These are phyloP conservation scores for Ammopiptanthus mongolicus DNA, from an alignment of 306 rosid genomes.

Conservation along the genomic window DNA sequence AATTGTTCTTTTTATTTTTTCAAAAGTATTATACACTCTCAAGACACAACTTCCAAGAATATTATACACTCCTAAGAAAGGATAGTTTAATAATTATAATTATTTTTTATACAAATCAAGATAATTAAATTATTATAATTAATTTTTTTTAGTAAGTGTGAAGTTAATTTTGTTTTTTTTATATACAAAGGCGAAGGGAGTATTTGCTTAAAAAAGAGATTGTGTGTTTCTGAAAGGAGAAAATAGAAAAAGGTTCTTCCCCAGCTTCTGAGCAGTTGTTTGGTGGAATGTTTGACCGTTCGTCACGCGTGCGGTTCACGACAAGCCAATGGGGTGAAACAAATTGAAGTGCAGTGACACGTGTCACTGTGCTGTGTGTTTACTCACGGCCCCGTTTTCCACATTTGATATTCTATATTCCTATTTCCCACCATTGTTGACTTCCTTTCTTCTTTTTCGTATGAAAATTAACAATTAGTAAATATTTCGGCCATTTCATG, in stretches of 20 bases:
- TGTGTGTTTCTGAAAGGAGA: not conserved
- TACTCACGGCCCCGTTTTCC: constrained; percentile 49
- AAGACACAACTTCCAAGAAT: no score
- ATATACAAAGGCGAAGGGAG: no score
- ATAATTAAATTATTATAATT: no score
- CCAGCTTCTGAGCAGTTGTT: constrained; percentile 2
- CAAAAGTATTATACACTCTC: no score
- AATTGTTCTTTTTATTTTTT: no score
- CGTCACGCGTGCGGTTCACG: constrained; percentile 81
- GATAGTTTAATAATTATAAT: no score
- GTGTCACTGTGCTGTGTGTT: constrained; percentile 26
- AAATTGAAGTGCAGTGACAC: constrained; percentile 29
- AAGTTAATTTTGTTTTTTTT: no score
- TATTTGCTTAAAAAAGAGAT: not conserved
- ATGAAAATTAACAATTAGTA: not conserved
- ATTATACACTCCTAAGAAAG: no score
- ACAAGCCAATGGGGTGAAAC: constrained; percentile 35
- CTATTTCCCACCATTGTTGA: constrained; percentile 20
- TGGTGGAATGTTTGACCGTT: constrained; percentile 53
- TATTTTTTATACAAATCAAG: no score
- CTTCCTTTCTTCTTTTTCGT: not conserved
- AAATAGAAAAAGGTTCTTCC: constrained; percentile 15
- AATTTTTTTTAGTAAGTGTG: no score
- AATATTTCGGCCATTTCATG: no score
- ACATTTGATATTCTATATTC: constrained; percentile 21